Conservation (phyloP, 208 protist species). For the Chromosphaera perkinsii region DNA sequence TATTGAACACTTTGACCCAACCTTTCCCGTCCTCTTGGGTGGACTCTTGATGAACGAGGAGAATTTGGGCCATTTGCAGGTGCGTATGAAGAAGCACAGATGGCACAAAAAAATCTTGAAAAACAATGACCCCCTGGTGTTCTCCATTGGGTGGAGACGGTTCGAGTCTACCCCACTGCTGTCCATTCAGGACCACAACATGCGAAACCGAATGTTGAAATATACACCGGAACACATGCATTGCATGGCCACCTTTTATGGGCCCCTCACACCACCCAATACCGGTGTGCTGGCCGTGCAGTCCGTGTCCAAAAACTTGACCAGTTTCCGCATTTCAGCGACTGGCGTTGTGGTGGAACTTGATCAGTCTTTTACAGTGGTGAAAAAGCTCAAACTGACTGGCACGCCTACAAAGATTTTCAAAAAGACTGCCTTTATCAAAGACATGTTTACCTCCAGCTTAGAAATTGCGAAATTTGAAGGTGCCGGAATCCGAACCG, state of each 20-base stretch:
- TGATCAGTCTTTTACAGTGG: constrained; percentile 78
- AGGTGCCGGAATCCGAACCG: constrained; percentile 92
- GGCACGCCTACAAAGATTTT: constrained; percentile 83
- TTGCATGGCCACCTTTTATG: constrained; percentile 92
- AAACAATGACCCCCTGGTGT: constrained; percentile 92
- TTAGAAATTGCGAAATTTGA: constrained; percentile 92
- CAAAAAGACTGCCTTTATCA: constrained; percentile 97
- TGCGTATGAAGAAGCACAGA: constrained; percentile 92
- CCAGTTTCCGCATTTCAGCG: constrained; percentile 82
- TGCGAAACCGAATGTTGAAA: constrained; percentile 92
- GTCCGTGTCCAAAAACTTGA: constrained; percentile 43
- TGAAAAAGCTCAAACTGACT: constrained; percentile 99
- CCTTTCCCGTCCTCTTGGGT: constrained; percentile 79
- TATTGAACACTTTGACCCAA: constrained; percentile 75
- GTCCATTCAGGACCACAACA: constrained; percentile 83
- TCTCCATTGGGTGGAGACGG: constrained; percentile 97
- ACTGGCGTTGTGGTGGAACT: constrained; percentile 94
- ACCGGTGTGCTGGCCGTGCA: constrained; percentile 89
- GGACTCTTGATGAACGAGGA: constrained; percentile 88
- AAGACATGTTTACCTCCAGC: constrained; percentile 72
- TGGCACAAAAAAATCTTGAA: constrained; percentile 96
- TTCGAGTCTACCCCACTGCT: constrained; percentile 81
- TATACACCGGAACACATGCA: constrained; percentile 99
- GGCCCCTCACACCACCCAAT: constrained; percentile 83
- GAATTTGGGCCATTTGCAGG: constrained; percentile 81